Evolutionary conservation across 768 basidiomycete genomes (phyloP).

Genomic region (Russula griseocarnosa): DNA sequence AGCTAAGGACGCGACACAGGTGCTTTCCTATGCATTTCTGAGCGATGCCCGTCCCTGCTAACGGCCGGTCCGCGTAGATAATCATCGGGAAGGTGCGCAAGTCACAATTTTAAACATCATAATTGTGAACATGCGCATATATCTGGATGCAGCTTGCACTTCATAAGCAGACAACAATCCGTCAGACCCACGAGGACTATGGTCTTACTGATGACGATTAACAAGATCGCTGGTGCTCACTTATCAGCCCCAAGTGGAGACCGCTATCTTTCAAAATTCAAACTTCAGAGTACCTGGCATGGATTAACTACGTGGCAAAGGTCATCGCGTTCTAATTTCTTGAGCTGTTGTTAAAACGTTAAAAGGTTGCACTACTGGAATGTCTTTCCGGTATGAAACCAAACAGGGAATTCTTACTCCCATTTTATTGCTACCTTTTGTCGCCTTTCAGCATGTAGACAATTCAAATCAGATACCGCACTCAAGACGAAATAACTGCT

Average conservation of each 20-base stretch:
- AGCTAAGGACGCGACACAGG: conserved; percentile 77
- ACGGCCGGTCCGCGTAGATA: conserved; percentile 42
- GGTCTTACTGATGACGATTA: conserved; percentile 58
- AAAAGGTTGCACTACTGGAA: background rate
- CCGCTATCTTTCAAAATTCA: background rate
- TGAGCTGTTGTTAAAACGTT: background rate
- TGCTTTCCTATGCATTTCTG: conserved; percentile 26
- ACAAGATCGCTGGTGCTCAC: background rate
- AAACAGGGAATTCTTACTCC: too few relatives aligned
- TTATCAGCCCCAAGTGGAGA: background rate
- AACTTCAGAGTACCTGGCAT: background rate
- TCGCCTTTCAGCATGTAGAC: too few relatives aligned
- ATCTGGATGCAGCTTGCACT: conserved; percentile 56
- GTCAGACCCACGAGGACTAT: conserved; percentile 70
- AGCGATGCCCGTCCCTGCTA: background rate
- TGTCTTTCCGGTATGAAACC: background rate
- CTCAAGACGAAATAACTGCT: too few relatives aligned
- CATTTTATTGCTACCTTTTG: too few relatives aligned
- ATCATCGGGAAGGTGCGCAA: conserved; percentile 65
- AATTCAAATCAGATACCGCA: too few relatives aligned
- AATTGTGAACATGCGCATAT: conserved; percentile 19
- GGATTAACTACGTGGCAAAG: background rate
- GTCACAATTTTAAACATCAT: conserved; percentile 4
- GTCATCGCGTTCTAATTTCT: background rate
- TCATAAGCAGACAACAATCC: conserved; percentile 62